Conservation (phyloP, 345 rosid genomes). For the Anacardium occidentale region DNA sequence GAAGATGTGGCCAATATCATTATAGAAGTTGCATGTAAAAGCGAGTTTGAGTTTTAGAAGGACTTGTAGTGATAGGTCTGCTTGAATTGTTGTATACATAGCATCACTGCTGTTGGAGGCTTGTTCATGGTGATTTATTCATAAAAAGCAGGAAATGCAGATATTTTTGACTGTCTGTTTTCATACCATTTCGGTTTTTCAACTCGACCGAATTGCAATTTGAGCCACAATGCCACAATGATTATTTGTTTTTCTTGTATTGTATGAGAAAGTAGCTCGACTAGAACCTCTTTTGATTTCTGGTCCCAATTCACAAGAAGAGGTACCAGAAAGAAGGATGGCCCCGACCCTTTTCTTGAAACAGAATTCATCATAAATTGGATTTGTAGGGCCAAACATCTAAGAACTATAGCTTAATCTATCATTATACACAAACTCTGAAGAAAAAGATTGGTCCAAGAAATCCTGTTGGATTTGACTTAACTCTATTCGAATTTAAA, state of each 20-base stretch:
- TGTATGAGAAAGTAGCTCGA: not conserved
- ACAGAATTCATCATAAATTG: not conserved
- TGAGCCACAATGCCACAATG: not conserved
- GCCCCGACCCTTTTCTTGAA: not conserved
- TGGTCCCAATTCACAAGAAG: not conserved
- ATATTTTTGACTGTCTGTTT: constrained; percentile 10
- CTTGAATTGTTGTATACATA: constrained; percentile 15
- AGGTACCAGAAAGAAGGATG: not conserved
- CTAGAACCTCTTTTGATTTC: not conserved
- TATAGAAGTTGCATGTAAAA: too few relatives aligned
- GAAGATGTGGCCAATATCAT: too few relatives aligned
- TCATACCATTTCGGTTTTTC: not conserved
- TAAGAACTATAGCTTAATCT: not conserved
- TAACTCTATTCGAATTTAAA: too few relatives aligned
- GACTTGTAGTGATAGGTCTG: not conserved
- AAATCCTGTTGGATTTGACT: too few relatives aligned
- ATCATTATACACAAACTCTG: too few relatives aligned
- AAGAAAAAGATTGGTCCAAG: too few relatives aligned
- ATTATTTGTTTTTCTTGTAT: not conserved
- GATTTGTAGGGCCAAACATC: not conserved
- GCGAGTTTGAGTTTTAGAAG: not conserved
- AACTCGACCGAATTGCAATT: not conserved
- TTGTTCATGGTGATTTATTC: not conserved
- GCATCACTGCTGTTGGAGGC: not conserved
- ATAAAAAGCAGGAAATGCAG: constrained; percentile 3